Percentiles rank a stretch among this genome's conserved stretches.
Evolutionary conservation across 2,329 filamentous ascomycete species (phyloP).

Genomic region (Tolypocladium inflatum): DNA sequence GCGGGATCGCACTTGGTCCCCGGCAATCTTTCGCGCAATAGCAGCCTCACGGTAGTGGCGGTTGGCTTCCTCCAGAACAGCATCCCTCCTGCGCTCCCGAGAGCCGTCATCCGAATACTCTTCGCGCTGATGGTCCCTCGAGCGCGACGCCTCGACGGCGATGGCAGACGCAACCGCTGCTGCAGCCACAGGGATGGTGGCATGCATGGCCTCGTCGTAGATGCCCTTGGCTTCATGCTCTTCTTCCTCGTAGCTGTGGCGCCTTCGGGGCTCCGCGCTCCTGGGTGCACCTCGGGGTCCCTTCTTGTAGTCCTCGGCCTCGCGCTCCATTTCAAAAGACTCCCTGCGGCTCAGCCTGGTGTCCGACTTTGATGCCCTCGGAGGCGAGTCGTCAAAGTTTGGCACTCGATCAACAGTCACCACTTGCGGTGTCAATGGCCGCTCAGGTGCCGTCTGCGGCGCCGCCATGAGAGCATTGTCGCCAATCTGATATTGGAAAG

Average conservation of each 20-base stretch:
- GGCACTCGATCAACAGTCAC: conserved; percentile 46
- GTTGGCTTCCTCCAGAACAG: conserved; percentile 48
- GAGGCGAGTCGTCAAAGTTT: conserved; percentile 31
- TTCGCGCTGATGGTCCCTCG: conserved; percentile 20
- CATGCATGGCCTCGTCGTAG: conserved; percentile 34
- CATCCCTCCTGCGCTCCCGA: conserved; percentile 23
- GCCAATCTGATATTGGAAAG: conserved; percentile 49
- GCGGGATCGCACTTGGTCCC: conserved; percentile 44
- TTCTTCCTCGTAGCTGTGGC: conserved; percentile 24
- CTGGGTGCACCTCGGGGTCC: conserved; percentile 9
- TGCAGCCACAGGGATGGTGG: conserved; percentile 38
- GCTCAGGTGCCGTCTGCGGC: conserved; percentile 8
- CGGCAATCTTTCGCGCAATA: conserved; percentile 42
- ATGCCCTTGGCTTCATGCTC: conserved; percentile 34
- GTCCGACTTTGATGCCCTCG: conserved; percentile 14
- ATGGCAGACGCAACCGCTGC: conserved; percentile 37
- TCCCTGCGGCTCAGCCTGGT: conserved; percentile 38
- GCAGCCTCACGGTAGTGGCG: conserved; percentile 46
- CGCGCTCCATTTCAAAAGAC: conserved; percentile 34
- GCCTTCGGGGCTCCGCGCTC: conserved; percentile 10
- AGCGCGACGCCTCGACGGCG: conserved; percentile 29
- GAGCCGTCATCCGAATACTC: conserved; percentile 23
- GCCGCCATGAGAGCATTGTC: conserved; percentile 28
- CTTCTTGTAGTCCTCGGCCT: conserved; percentile 19
- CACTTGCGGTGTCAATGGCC: conserved; percentile 39